These are phyloP conservation scores for Penicillium janthinellum DNA, from an alignment of 2,329 filamentous ascomycete genomes.

Conservation along the genomic window DNA sequence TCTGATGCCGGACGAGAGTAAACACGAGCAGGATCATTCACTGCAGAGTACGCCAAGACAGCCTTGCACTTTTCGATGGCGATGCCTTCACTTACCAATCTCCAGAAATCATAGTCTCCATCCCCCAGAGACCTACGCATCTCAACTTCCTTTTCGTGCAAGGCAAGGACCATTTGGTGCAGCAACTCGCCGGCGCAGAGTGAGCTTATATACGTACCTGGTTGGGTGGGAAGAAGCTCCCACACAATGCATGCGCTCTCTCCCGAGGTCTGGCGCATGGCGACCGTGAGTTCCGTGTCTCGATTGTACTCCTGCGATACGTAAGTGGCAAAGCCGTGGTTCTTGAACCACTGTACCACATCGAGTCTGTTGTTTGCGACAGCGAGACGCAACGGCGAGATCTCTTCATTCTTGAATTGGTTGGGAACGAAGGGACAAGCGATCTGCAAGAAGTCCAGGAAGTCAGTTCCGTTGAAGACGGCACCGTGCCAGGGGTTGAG, in stretches of 20 bases:
- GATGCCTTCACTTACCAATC: neutral
- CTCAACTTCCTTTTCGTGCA: neutral
- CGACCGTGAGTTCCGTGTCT: neutral
- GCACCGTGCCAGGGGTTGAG: neutral
- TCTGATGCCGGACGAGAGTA: neutral
- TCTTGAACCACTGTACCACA: neutral
- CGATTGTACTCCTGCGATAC: neutral
- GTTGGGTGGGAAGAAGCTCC: neutral
- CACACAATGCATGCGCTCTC: neutral
- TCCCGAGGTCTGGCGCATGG: neutral
- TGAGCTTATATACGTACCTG: neutral
- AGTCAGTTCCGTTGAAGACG: neutral
- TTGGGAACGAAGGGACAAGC: neutral
- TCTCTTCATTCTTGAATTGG: neutral
- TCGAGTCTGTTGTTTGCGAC: neutral
- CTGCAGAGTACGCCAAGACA: neutral
- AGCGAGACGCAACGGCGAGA: neutral
- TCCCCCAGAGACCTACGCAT: neutral
- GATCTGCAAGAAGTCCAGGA: neutral
- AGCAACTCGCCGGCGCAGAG: neutral
- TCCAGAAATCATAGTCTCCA: neutral
- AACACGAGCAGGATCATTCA: neutral
- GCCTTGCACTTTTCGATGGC: neutral
- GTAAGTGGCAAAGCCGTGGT: neutral
- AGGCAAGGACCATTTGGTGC: neutral